phyloP scores from a whole-genome alignment of 148 eudicot species.

The Amaranthus hypochondriacus region DNA sequence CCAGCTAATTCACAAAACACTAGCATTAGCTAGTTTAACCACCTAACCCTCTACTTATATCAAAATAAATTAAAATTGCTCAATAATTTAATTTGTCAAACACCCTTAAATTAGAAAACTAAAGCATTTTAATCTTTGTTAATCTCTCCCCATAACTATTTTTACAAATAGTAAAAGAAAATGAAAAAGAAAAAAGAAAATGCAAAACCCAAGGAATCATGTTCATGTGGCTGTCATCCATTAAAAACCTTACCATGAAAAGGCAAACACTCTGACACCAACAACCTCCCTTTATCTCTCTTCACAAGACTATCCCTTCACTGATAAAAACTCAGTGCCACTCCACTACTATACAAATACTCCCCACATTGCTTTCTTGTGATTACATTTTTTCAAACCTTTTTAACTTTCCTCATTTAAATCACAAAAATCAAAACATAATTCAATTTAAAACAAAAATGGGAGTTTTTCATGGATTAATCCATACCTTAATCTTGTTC shows the following conservation, averaged over 20 bases:
- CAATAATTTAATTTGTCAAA: no score
- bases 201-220: slow-evolving; percentile 19
- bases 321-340: slow-evolving; percentile 5
- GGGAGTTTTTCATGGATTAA: not conserved
- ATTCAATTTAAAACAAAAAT: not conserved
- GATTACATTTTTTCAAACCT: not conserved
- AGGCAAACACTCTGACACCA: slow-evolving; percentile 47
- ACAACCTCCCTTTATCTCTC: slow-evolving; percentile 25
- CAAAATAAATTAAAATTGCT: no score
- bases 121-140: no score
- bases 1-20: no score
- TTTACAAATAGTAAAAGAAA: not conserved
- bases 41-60: no score
- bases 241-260: slow-evolving; percentile 40
- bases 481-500: slow-evolving; percentile 19
- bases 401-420: not conserved
- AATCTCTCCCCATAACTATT: no score
- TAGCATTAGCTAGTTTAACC: no score
- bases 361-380: not conserved
- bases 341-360: slow-evolving; percentile 2
- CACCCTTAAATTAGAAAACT: no score
- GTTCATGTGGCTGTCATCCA: slow-evolving; percentile 33
- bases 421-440: not conserved
- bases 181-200: slow-evolving; percentile 17
- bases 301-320: slow-evolving; percentile 27